phyloP scores from a whole-genome alignment of 2,329 filamentous ascomycete species.

The Trichoderma sp. region DNA sequence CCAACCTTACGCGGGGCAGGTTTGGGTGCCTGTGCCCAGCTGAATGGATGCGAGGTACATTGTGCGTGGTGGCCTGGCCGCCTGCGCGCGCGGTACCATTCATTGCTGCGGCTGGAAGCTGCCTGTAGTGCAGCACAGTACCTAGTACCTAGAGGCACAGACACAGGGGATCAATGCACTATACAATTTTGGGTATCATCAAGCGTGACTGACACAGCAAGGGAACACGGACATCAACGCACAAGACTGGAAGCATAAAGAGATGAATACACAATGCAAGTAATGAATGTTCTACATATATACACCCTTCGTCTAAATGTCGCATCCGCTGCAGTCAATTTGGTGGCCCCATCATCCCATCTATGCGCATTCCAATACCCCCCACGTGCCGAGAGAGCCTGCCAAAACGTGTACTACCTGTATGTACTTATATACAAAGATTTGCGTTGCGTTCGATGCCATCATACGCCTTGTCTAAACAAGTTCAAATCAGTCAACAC shows the following conservation, averaged over 20 bases:
- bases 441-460: conserved; percentile 5
- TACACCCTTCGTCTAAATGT: neutral
- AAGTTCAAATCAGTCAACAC: neutral
- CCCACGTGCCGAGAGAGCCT: neutral
- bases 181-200: neutral
- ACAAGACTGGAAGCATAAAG: neutral
- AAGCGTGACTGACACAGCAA: neutral
- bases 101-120: neutral
- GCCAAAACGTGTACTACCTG: neutral
- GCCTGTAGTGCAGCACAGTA: too few species aligned
- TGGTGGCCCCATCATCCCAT: conserved; percentile 9
- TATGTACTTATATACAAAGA: conserved; percentile 7
- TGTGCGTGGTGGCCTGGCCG: neutral
- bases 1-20: conserved; percentile 32
- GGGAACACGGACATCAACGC: neutral
- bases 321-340: conserved; percentile 11
- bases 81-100: neutral
- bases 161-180: neutral
- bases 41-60: neutral
- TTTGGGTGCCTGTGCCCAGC: neutral
- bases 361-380: neutral
- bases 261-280: neutral
- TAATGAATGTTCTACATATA: neutral
- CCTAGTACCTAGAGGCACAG: neutral
- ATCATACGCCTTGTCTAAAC: conserved; percentile 15